Conservation (phyloP, 2,329 filamentous ascomycete species). For the Penicillium sp. region DNA sequence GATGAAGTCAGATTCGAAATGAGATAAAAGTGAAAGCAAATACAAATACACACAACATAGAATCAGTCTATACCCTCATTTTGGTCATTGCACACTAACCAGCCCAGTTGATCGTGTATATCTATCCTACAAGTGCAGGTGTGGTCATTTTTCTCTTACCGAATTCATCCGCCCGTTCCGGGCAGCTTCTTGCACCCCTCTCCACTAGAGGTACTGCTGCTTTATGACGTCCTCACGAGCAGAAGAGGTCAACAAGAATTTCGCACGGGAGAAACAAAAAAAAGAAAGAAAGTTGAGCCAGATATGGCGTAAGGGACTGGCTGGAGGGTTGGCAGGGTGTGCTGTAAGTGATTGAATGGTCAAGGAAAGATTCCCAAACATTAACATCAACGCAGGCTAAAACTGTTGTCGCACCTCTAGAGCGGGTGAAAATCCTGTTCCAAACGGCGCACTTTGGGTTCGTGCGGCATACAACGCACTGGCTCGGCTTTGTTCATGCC, state of each 20-base stretch:
- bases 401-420: constrained; percentile 90
- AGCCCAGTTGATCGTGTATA: background rate
- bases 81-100: background rate
- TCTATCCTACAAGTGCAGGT: background rate
- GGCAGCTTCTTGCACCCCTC: background rate
- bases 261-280: background rate
- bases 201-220: background rate
- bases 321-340: background rate
- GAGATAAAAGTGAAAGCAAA: no score
- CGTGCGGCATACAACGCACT: constrained; percentile 85
- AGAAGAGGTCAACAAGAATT: background rate
- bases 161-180: constrained; percentile 16
- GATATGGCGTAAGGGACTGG: background rate
- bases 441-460: constrained; percentile 94
- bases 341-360: background rate
- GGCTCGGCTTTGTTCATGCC: constrained; percentile 76
- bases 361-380: background rate
- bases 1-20: no score
- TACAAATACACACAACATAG: background rate
- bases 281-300: background rate
- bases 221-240: background rate
- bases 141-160: background rate
- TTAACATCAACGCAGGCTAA: constrained; percentile 67
- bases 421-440: constrained; percentile 98
- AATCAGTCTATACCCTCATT: background rate